These are phyloP conservation scores for Mortierella sp. DNA, from an alignment of 371 early-diverging fungal species.

Conservation along the genomic window DNA sequence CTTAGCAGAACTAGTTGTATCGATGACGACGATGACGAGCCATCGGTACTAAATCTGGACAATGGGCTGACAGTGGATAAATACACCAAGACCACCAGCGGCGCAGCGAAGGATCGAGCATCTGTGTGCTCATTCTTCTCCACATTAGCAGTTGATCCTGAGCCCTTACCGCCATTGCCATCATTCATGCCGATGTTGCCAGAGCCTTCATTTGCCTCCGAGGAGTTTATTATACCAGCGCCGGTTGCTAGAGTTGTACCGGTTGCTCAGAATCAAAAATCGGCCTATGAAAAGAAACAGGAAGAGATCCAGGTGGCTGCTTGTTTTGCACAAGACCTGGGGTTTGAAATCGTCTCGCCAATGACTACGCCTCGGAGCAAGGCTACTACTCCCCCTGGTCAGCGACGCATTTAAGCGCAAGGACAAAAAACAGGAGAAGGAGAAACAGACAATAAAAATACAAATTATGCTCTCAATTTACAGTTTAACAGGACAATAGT, in stretches of 20 bases:
- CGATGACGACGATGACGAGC: slow-evolving; percentile 28
- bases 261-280: background rate
- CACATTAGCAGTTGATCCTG: slow-evolving; percentile 34
- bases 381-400: slow-evolving; percentile 8
- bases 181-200: slow-evolving; percentile 8
- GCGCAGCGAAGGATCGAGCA: slow-evolving; percentile 24
- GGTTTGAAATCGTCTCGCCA: slow-evolving; percentile 50
- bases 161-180: slow-evolving; percentile 11
- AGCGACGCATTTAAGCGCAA: slow-evolving; percentile 10
- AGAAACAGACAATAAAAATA: too few species aligned
- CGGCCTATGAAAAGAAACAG: slow-evolving; percentile 21
- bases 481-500: too few species aligned
- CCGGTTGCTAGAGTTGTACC: slow-evolving; percentile 38
- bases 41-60: slow-evolving; percentile 31
- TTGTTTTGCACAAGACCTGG: slow-evolving; percentile 48
- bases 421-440: too few species aligned
- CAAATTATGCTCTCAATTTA: too few species aligned
- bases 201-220: slow-evolving; percentile 22
- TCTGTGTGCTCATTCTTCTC: slow-evolving; percentile 54
- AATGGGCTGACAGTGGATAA: slow-evolving; percentile 28
- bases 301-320: slow-evolving; percentile 38
- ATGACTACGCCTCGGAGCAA: slow-evolving; percentile 19
- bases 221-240: slow-evolving; percentile 42
- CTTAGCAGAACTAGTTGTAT: background rate
- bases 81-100: slow-evolving; percentile 6